Evolutionary conservation across 1,284 basidiomycete species (phyloP), one percentile per base, ranked within the genome.

Genomic region (Takashimella koratensis): DNA sequence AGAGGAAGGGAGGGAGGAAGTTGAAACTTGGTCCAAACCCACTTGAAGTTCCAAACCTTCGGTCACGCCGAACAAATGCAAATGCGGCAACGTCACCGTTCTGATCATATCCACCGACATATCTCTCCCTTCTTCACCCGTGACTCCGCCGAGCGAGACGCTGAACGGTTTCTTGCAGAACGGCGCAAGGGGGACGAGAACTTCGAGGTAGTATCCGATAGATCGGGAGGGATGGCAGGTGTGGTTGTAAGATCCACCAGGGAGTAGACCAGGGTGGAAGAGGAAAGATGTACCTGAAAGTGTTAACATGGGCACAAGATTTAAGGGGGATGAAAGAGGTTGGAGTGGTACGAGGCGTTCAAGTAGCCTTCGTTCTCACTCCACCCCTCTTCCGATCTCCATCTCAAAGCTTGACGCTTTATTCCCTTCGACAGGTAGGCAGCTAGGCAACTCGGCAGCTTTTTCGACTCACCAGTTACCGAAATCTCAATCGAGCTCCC

Each of bases 401-500:
- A n/a, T n/a, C n/a, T n/a, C n/a, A n/a, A n/a, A n/a, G n/a, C n/a
- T n/a, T n/a, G n/a, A n/a, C n/a, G n/a, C n/a, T n/a, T n/a, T n/a
- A n/a, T n/a, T n/a, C n/a, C n/a, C n/a, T n/a, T n/a, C n/a, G n/a
- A n/a, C n/a, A n/a, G n/a, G n/a, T n/a, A n/a, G n/a, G n/a, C n/a
- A n/a, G n/a, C n/a, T n/a, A n/a, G n/a, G n/a, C n/a, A n/a, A n/a
- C n/a, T n/a, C n/a, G n/a, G n/a, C n/a, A n/a, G n/a, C n/a, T n/a
- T n/a, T n/a, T n/a, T n/a, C n/a, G 36, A 66, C 82, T 56, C 58
- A 90, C 90, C 91, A 12, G 96, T 98, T 19, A 95, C 88, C 2
- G 90, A 95, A 53, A 99, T 98, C 73, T 98, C 96, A 58, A 98
- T 90, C 23, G 90, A 78, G 5, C 90, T 91, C 1, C 96, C 96